Conservation (phyloP, 2,329 filamentous ascomycete species). For the Alternaria metachromatica region DNA sequence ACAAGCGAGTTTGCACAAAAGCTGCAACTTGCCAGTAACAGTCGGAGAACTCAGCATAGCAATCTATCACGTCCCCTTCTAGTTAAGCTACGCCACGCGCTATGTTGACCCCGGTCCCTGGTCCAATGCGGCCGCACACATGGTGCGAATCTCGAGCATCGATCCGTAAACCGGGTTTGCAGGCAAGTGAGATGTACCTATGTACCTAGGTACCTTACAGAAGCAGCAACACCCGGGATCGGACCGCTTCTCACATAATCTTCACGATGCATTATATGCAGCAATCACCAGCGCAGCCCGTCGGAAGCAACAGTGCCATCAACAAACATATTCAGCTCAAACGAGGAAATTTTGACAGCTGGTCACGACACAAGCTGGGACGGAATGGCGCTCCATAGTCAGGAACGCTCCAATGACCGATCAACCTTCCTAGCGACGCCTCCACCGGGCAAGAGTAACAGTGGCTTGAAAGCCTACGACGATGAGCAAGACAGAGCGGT, state of each 20-base stretch:
- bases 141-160: conserved; percentile 6
- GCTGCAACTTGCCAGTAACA: not conserved
- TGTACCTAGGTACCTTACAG: conserved; percentile 23
- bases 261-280: not conserved
- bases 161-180: conserved; percentile 29
- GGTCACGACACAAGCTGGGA: not conserved
- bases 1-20: conserved; percentile 16
- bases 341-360: not conserved
- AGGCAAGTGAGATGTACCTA: conserved; percentile 14
- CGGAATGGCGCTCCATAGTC: not conserved
- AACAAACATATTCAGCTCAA: not conserved
- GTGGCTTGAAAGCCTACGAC: conserved; percentile 35
- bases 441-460: conserved; percentile 31
- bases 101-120: conserved; percentile 5
- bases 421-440: conserved; percentile 17
- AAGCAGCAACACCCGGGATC: not conserved
- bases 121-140: not conserved
- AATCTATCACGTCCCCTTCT: conserved; percentile 3
- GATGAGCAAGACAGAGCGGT: conserved; percentile 15
- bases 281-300: not conserved
- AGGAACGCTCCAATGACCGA: conserved; percentile 12
- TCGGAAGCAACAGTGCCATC: not conserved
- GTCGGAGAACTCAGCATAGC: not conserved
- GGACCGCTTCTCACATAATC: not conserved
- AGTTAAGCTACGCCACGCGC: not conserved